phyloP scores from a whole-genome alignment of 768 basidiomycete genomes.

The Rickenella mellea region DNA sequence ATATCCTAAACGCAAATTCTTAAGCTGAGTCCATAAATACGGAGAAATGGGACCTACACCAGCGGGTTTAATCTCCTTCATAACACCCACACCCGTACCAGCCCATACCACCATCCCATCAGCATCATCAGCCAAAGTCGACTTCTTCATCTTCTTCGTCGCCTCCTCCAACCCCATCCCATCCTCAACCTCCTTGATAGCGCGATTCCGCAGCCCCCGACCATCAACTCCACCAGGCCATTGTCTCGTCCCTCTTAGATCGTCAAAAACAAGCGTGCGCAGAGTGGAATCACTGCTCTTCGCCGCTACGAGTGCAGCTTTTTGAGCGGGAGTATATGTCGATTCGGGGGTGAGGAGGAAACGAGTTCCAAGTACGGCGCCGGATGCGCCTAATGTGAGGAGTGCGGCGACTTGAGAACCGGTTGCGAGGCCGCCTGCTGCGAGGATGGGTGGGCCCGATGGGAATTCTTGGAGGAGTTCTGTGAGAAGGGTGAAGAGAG shows the following conservation, averaged over 20 bases:
- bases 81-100: constrained; percentile 53
- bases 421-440: constrained; percentile 63
- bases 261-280: constrained; percentile 25
- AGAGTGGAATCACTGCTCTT: constrained; percentile 16
- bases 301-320: constrained; percentile 18
- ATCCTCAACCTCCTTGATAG: constrained; percentile 45
- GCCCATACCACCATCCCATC: constrained; percentile 57
- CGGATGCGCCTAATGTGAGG: constrained; percentile 59
- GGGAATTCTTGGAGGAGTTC: constrained; percentile 36
- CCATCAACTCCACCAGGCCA: constrained; percentile 30
- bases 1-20: constrained; percentile 33
- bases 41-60: constrained; percentile 20
- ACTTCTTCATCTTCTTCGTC: constrained; percentile 36
- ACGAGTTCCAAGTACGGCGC: constrained; percentile 65
- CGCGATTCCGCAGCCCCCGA: constrained; percentile 45
- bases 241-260: constrained; percentile 17
- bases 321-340: constrained; percentile 22
- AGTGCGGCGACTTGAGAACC: constrained; percentile 58
- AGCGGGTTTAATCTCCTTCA: constrained; percentile 33
- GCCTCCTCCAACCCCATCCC: constrained; percentile 35
- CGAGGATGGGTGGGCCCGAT: constrained; percentile 46
- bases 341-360: constrained; percentile 64
- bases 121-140: constrained; percentile 32
- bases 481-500: constrained; percentile 52
- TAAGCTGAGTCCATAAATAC: constrained; percentile 3